Evolutionary conservation across 2,329 filamentous ascomycete species (phyloP).

Genomic region (Orbilia oligospora): DNA sequence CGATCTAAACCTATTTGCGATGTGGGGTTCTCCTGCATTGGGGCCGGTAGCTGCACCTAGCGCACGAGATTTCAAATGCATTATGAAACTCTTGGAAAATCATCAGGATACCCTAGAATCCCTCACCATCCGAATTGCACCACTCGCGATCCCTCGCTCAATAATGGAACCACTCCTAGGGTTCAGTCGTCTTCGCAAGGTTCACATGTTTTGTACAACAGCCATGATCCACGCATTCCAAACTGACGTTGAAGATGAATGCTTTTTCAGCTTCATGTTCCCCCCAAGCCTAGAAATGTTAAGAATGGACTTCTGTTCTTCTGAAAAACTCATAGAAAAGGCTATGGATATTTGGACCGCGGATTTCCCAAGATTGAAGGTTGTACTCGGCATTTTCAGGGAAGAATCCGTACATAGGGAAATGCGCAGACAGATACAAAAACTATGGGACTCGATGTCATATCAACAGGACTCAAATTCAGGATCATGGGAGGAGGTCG

Average conservation of each 20-base stretch:
- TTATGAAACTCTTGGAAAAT: neutral
- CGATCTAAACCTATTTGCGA: slow-evolving; percentile 13
- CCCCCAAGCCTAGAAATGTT: slow-evolving; percentile 28
- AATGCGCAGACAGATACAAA: too few species aligned
- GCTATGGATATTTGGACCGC: neutral
- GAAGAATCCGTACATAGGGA: too few species aligned
- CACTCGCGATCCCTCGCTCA: neutral
- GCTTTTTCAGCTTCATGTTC: slow-evolving; percentile 9
- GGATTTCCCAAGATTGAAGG: slow-evolving; percentile 21
- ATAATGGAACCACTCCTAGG: neutral
- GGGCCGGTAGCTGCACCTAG: neutral
- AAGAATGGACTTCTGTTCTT: slow-evolving; percentile 25
- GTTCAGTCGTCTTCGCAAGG: slow-evolving; percentile 15
- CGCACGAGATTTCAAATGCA: neutral
- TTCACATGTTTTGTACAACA: slow-evolving; percentile 7
- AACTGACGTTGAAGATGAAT: neutral
- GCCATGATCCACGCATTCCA: neutral
- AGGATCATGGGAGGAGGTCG: neutral
- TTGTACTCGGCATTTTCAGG: slow-evolving; percentile 4
- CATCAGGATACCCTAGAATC: slow-evolving; percentile 16
- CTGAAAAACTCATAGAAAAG: neutral
- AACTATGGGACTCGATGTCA: neutral
- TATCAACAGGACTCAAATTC: neutral
- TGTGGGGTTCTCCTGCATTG: neutral
- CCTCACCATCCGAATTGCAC: neutral